These are phyloP conservation scores for Nothopassalora personata DNA, from an alignment of 2,329 filamentous ascomycete genomes.

Conservation along the genomic window DNA sequence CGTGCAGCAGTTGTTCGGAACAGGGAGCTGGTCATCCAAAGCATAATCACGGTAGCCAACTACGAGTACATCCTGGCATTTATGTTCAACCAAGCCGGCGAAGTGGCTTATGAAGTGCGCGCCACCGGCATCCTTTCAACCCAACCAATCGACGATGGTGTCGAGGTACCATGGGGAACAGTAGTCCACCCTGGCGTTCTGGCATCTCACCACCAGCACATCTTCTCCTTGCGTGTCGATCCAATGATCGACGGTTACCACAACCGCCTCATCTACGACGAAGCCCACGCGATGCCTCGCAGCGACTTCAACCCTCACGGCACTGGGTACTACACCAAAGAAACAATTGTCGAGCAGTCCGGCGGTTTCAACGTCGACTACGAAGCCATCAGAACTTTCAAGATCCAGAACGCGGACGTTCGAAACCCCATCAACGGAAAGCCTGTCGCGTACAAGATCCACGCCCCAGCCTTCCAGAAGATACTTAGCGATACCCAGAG, in stretches of 20 bases:
- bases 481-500: slow-evolving; percentile 49
- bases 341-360: slow-evolving; percentile 46
- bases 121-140: slow-evolving; percentile 65
- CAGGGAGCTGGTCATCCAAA: slow-evolving; percentile 62
- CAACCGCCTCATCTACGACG: slow-evolving; percentile 47
- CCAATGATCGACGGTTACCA: slow-evolving; percentile 43
- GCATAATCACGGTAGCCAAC: slow-evolving; percentile 53
- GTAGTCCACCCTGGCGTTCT: slow-evolving; percentile 65
- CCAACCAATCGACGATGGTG: slow-evolving; percentile 60
- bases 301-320: slow-evolving; percentile 53
- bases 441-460: slow-evolving; percentile 48
- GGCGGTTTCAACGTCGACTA: slow-evolving; percentile 47
- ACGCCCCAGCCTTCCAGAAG: slow-evolving; percentile 46
- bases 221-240: slow-evolving; percentile 56
- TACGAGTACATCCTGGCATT: slow-evolving; percentile 65
- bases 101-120: slow-evolving; percentile 61
- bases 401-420: slow-evolving; percentile 43
- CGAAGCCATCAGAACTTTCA: slow-evolving; percentile 43
- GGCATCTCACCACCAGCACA: slow-evolving; percentile 68
- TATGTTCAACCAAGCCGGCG: slow-evolving; percentile 66
- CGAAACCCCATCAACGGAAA: slow-evolving; percentile 45
- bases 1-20: slow-evolving; percentile 59
- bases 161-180: slow-evolving; percentile 61
- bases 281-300: slow-evolving; percentile 56
- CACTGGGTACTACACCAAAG: slow-evolving; percentile 44